These are phyloP conservation scores for Colletotrichum destructivum DNA, from an alignment of 2,329 filamentous ascomycete species.

Conservation along the genomic window DNA sequence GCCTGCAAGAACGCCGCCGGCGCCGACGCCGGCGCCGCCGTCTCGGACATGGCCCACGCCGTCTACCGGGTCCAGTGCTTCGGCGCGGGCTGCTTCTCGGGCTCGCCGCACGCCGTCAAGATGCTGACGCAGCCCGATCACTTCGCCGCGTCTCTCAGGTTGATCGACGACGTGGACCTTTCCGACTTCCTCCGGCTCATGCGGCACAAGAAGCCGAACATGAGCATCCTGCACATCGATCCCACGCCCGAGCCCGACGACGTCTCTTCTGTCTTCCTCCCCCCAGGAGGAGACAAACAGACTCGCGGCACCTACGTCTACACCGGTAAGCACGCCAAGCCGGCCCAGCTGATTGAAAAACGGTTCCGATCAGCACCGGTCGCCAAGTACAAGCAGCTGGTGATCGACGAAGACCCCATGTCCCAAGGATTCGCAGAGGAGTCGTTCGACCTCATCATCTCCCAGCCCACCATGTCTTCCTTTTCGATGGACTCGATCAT, in stretches of 20 bases:
- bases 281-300: background rate
- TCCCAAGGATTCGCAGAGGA: conserved; percentile 40
- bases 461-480: background rate
- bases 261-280: background rate
- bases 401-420: conserved; percentile 50
- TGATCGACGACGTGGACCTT: conserved; percentile 18
- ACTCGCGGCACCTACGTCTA: conserved; percentile 45
- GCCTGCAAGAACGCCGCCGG: conserved; percentile 8
- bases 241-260: background rate
- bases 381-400: conserved; percentile 30
- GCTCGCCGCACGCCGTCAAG: background rate
- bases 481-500: background rate
- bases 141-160: no score
- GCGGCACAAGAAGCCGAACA: conserved; percentile 46
- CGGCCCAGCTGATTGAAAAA: conserved; percentile 19
- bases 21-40: background rate
- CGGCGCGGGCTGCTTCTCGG: conserved; percentile 16
- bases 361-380: background rate
- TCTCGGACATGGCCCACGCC: conserved; percentile 1
- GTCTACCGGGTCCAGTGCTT: background rate
- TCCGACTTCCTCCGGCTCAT: conserved; percentile 32
- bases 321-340: conserved; percentile 47
- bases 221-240: conserved; percentile 31
- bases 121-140: background rate
- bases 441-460: conserved; percentile 50